Evolutionary conservation across 306 rosid species (phyloP), one percentile per base, ranked within the genome.

Genomic region (Purshia tridentata): DNA sequence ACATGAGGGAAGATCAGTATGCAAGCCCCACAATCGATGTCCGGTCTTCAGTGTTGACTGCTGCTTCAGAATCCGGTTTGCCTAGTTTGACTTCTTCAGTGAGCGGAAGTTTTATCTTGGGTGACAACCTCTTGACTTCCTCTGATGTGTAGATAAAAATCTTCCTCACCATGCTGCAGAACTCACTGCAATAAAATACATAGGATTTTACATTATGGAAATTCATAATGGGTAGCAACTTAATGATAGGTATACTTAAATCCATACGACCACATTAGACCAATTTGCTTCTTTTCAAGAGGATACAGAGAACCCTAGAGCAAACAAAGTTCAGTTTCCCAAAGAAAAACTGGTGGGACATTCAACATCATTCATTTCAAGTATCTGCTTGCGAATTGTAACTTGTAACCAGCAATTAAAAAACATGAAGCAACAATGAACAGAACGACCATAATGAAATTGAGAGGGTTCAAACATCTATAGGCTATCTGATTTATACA

Each of bases 131-230:
- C 92, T 86, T 93, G 62, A 88, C 96, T 86, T 93, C 97, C 73
- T 91, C 97, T 9, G 81, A 76, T 45, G 98, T 93, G 79, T 93
- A 93, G 83, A 93, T 89, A 80, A 85, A 93, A 63, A 93, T 93
- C 88, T 93, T 93, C 86, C 91, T 89, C 71, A 88, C 98, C 76
- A 91, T 92, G 75, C 80, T 83, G 83, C 97, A 91, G 86, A 93
- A 93, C 87, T 91, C 97, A 54, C 98, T 93, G 90, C 90, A 87
- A 76, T 29, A 78, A 46, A 80, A 75, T 54, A 54, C 56, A 65
- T 53, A 66, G 60, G 60, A 46, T 55, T 69, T 46, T 53, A 19
- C 2, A 6, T 3, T 57, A 60, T 49, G 5, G 70, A 39, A 18
- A 73, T 22, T 18, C 49, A 40, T 29, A 18, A 62, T 9, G 48